Conservation (phyloP, 2,329 filamentous ascomycete species). For the Ilyonectria sp. region DNA sequence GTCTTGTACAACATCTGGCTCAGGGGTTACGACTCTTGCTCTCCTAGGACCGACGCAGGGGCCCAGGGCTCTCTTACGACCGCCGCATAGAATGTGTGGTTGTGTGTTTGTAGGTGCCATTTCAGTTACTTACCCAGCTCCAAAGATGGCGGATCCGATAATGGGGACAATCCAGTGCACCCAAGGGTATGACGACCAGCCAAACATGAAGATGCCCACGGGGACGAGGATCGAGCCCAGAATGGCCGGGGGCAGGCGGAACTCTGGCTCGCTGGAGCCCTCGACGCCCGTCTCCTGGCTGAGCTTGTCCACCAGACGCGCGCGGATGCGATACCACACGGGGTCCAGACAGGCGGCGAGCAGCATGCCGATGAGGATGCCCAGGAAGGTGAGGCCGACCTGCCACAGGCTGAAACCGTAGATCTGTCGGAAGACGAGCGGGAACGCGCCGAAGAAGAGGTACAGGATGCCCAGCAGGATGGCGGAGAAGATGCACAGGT, state of each 20-base stretch:
- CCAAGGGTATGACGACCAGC: conserved; percentile 82
- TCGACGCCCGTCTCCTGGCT: conserved; percentile 65
- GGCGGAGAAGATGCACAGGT: conserved; percentile 86
- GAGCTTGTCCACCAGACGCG: conserved; percentile 68
- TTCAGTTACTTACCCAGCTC: conserved; percentile 71
- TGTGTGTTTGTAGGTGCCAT: conserved; percentile 5
- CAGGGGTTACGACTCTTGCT: conserved; percentile 1
- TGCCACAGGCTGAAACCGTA: conserved; percentile 87
- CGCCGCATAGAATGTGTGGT: conserved; percentile 26
- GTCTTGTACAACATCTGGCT: conserved; percentile 15
- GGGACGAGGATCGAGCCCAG: conserved; percentile 84
- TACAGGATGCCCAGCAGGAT: conserved; percentile 91
- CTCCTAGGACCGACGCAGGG: too few relatives aligned
- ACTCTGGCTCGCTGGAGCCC: conserved; percentile 85
- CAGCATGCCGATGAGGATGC: conserved; percentile 78
- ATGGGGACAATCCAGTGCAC: conserved; percentile 86
- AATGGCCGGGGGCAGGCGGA: conserved; percentile 83
- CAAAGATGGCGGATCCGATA: conserved; percentile 81
- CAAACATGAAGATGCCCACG: conserved; percentile 89
- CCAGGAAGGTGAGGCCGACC: conserved; percentile 83
- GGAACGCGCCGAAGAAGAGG: conserved; percentile 92
- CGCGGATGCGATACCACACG: conserved; percentile 75
- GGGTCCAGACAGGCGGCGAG: conserved; percentile 74
- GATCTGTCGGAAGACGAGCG: conserved; percentile 81
- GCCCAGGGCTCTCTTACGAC: too few relatives aligned